Percentiles rank a stretch among this genome's conserved stretches.
Conservation (phyloP, 345 rosid genomes). For the Physaria fendleri region DNA sequence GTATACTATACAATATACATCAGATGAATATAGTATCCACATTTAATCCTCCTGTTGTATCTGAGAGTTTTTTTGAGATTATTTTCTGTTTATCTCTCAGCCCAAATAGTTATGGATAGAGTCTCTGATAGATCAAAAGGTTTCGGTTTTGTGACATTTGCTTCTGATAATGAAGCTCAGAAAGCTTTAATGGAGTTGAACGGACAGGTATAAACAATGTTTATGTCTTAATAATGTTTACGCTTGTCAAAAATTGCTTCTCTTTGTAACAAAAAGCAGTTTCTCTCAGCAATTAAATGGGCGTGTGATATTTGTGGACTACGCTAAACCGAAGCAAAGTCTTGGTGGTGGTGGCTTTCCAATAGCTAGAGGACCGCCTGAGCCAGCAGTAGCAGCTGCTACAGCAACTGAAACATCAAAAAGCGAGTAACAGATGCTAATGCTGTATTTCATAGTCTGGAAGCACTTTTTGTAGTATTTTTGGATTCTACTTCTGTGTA, state of each 20-base stretch:
- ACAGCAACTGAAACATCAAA: not conserved
- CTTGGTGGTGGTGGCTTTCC: conserved; percentile 41
- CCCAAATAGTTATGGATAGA: conserved; percentile 59
- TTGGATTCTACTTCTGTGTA: not conserved
- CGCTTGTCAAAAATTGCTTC: not conserved
- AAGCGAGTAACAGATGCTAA: not conserved
- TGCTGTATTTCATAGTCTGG: not conserved
- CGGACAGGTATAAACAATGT: conserved; percentile 50
- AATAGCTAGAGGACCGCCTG: conserved; percentile 85
- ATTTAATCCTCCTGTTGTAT: not conserved
- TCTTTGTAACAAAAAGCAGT: conserved; percentile 2
- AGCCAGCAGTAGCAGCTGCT: conserved; percentile 17
- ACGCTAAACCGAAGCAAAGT: conserved; percentile 49
- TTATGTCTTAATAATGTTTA: not conserved
- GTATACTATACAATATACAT: not conserved
- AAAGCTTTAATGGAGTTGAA: conserved; percentile 56
- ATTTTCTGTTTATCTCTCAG: conserved; percentile 25
- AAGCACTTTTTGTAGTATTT: not conserved
- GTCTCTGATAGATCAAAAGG: conserved; percentile 66
- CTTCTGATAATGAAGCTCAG: conserved; percentile 65
- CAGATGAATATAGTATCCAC: not conserved
- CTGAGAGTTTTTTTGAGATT: too few relatives aligned
- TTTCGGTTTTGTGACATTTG: conserved; percentile 82
- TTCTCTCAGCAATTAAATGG: conserved; percentile 50
- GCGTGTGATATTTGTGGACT: conserved; percentile 61